These are phyloP conservation scores for Aspergillus coremiiformis DNA, from an alignment of 495 filamentous ascomycete genomes.

Conservation along the genomic window DNA sequence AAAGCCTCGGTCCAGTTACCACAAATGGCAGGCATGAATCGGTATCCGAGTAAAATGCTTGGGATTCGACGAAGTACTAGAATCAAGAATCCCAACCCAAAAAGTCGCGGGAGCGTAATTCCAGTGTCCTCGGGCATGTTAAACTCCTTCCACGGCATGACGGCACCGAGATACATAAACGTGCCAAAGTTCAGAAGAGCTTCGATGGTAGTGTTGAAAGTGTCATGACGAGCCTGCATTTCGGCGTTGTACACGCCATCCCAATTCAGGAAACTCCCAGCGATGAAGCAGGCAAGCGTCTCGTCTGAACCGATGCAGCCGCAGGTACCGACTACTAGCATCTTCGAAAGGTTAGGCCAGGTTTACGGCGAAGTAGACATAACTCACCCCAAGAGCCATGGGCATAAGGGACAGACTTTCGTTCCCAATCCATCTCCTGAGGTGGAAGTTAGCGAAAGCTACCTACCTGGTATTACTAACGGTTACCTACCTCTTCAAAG, in stretches of 20 bases:
- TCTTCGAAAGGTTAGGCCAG: conserved; percentile 10
- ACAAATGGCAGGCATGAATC: conserved; percentile 33
- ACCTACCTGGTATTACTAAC: neutral
- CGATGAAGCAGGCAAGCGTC: conserved; percentile 35
- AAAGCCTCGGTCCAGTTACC: conserved; percentile 32
- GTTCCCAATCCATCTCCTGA: conserved; percentile 31
- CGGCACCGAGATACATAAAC: conserved; percentile 40
- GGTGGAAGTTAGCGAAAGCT: neutral
- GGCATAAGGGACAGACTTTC: conserved; percentile 29
- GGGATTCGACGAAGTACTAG: conserved; percentile 34
- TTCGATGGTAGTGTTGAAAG: conserved; percentile 32
- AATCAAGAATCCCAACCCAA: conserved; percentile 26
- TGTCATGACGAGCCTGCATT: conserved; percentile 29
- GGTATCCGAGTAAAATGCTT: conserved; percentile 30
- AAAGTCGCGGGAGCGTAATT: conserved; percentile 25
- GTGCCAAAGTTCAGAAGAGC: conserved; percentile 31
- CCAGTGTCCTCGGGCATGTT: conserved; percentile 23
- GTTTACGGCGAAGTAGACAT: neutral
- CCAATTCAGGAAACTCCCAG: conserved; percentile 35
- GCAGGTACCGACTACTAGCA: conserved; percentile 34
- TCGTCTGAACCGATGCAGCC: conserved; percentile 36
- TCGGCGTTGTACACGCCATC: conserved; percentile 30
- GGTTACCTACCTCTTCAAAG: conserved; percentile 18
- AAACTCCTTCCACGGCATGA: conserved; percentile 34
- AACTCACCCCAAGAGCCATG: conserved; percentile 25